These are phyloP conservation scores for Suillus hirtellus DNA, from an alignment of 768 basidiomycete species.

Conservation along the genomic window DNA sequence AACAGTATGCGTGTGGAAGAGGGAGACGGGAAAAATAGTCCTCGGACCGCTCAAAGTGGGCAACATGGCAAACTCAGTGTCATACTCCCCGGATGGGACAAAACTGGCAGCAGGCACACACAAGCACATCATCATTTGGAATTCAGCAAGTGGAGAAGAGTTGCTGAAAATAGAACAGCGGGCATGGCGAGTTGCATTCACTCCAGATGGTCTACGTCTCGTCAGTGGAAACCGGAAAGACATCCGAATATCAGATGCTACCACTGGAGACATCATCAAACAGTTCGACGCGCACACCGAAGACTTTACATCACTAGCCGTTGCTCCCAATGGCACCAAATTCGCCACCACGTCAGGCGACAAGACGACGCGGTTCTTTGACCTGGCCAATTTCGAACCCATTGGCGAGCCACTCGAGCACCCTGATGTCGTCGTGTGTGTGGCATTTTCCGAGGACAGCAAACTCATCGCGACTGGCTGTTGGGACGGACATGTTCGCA, in stretches of 20 bases:
- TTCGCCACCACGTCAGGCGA: background rate
- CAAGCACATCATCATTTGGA: too few relatives aligned
- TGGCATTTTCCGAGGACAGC: background rate
- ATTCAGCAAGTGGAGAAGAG: too few relatives aligned
- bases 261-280: background rate
- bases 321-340: background rate
- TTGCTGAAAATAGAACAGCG: too few relatives aligned
- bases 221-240: background rate
- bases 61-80: too few relatives aligned
- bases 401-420: background rate
- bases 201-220: background rate
- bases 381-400: background rate
- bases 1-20: too few relatives aligned
- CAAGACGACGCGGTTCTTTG: background rate
- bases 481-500: too few relatives aligned
- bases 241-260: background rate
- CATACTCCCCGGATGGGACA: too few relatives aligned
- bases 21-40: too few relatives aligned
- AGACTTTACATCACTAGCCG: rapidly evolving
- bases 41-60: too few relatives aligned
- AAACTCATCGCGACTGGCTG: background rate
- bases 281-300: background rate
- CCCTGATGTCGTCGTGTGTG: rapidly evolving
- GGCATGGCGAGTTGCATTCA: too few relatives aligned
- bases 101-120: too few relatives aligned